These are phyloP conservation scores for Camillea tinctor DNA, from an alignment of 2,329 filamentous ascomycete species.

Conservation along the genomic window DNA sequence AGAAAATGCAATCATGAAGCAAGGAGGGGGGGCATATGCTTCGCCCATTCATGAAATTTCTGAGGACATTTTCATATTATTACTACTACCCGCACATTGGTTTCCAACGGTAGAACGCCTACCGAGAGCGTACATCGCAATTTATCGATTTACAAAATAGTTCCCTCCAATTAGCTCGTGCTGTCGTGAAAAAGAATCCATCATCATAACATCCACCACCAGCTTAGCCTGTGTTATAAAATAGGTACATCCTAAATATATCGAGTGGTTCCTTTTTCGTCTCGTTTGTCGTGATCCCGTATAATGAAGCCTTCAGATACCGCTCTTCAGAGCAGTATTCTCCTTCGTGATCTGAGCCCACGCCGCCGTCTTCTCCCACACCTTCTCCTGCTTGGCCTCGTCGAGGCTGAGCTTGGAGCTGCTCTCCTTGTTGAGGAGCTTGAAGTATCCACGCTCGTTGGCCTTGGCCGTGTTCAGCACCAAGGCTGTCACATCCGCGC, in stretches of 20 bases:
- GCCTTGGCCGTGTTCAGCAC: conserved; percentile 24
- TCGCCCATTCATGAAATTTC: no score
- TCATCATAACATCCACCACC: no score
- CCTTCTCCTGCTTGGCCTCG: conserved; percentile 22
- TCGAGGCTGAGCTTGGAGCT: conserved; percentile 23
- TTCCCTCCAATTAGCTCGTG: no score
- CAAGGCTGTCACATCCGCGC: conserved; percentile 19
- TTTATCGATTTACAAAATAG: not conserved
- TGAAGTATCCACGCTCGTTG: conserved; percentile 35
- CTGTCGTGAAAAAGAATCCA: no score
- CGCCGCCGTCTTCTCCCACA: conserved; percentile 24
- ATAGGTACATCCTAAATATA: no score
- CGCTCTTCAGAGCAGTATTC: conserved; percentile 12
- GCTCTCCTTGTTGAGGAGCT: conserved; percentile 13
- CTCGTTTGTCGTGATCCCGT: not conserved
- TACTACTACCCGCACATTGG: no score
- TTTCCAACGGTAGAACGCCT: not conserved
- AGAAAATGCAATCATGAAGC: no score
- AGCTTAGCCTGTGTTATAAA: no score
- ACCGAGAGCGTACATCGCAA: not conserved
- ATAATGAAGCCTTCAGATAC: conserved; percentile 2
- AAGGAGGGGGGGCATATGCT: no score
- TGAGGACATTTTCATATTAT: no score
- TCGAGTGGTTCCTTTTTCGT: not conserved
- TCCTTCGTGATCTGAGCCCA: conserved; percentile 24